These are phyloP conservation scores for Fusarium nygamai DNA, from an alignment of 2,329 filamentous ascomycete genomes.

Conservation along the genomic window DNA sequence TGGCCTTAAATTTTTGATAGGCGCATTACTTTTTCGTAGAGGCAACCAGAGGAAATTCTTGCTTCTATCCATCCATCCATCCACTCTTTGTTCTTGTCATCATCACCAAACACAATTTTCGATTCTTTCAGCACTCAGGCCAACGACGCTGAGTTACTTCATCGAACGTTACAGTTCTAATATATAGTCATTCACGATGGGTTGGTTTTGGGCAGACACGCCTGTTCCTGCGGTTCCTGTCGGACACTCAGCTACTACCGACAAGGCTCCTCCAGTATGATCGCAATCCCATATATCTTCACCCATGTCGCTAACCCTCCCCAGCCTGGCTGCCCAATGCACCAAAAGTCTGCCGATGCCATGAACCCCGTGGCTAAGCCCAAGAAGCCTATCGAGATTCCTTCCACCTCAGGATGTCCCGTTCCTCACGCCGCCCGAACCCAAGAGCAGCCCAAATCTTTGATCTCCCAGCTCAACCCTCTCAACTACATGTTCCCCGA, in stretches of 20 bases:
- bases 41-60: slow-evolving; percentile 27
- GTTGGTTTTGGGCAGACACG: slow-evolving; percentile 71
- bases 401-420: slow-evolving; percentile 50
- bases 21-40: not conserved
- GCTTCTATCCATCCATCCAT: slow-evolving; percentile 7
- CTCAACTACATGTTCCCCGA: slow-evolving; percentile 96
- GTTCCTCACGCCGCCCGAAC: slow-evolving; percentile 54
- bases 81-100: slow-evolving; percentile 28
- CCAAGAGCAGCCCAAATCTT: slow-evolving; percentile 53
- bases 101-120: slow-evolving; percentile 9
- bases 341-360: slow-evolving; percentile 62
- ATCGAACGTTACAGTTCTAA: not conserved
- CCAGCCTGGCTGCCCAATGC: slow-evolving; percentile 67
- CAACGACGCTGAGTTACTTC: not conserved
- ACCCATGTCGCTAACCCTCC: slow-evolving; percentile 31
- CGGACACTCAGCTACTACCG: slow-evolving; percentile 46
- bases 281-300: not conserved
- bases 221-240: slow-evolving; percentile 49
- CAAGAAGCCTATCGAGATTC: slow-evolving; percentile 35
- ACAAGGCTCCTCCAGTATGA: slow-evolving; percentile 48
- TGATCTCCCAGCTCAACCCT: slow-evolving; percentile 68
- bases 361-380: slow-evolving; percentile 49
- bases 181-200: slow-evolving; percentile 54
- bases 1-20: slow-evolving; percentile 27
- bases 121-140: not conserved